phyloP scores from a whole-genome alignment of 1,139 yeast genomes.

The Nakaseomyces nivariensis region DNA sequence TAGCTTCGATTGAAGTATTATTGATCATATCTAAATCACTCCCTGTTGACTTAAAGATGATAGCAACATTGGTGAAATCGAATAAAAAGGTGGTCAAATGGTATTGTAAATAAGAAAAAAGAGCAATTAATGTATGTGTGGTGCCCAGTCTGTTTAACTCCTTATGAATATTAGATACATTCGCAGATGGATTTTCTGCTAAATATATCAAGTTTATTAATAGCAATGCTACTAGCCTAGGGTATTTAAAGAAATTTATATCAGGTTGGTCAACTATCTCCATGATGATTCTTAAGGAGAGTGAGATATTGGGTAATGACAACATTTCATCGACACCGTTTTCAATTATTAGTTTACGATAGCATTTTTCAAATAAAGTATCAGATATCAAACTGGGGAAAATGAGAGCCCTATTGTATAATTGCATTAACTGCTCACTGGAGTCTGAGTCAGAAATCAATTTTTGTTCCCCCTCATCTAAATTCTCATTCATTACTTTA shows the following conservation, averaged over 20 bases:
- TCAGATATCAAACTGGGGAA: not conserved
- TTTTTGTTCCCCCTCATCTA: not conserved
- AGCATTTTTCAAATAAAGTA: not conserved
- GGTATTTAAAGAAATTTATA: slow-evolving; percentile 26
- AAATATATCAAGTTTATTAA: slow-evolving; percentile 10
- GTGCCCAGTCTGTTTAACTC: slow-evolving; percentile 17
- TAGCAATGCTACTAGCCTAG: slow-evolving; percentile 16
- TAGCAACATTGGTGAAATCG: slow-evolving; percentile 8
- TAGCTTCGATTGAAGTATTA: not conserved
- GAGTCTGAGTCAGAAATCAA: not conserved
- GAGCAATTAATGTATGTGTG: slow-evolving; percentile 24
- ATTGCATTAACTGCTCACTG: not conserved
- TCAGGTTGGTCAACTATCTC: slow-evolving; percentile 34
- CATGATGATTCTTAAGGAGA: slow-evolving; percentile 21
- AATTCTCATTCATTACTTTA: not conserved
- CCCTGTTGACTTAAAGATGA: not conserved
- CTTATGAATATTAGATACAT: slow-evolving; percentile 14
- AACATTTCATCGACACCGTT: not conserved
- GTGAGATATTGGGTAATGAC: not conserved
- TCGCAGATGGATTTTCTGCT: slow-evolving; percentile 8
- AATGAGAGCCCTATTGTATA: not conserved
- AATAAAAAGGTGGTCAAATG: slow-evolving; percentile 15
- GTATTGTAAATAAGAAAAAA: slow-evolving; percentile 25
- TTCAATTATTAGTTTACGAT: not conserved
- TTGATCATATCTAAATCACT: not conserved